Evolutionary conservation across 805 yeast genomes (phyloP).

Genomic region (Starmerella asiatica): DNA sequence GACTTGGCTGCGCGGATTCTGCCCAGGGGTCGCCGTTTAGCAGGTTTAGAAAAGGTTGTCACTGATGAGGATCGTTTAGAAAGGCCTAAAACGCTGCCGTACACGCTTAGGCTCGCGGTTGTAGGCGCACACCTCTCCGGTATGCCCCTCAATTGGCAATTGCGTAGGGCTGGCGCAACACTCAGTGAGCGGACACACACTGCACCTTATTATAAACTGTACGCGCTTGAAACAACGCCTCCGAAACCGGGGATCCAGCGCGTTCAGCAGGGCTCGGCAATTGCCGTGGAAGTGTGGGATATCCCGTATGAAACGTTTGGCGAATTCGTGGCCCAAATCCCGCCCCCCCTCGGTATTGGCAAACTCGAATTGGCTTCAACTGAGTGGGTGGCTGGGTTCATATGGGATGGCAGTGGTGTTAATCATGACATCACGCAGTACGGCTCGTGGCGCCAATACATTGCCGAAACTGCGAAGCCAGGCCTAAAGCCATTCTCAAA

Average conservation of each 20-base stretch:
- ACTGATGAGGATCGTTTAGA: slow-evolving; percentile 20
- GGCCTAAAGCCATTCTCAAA: slow-evolving; percentile 52
- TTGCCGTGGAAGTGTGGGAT: slow-evolving; percentile 70
- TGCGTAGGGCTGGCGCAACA: slow-evolving; percentile 67
- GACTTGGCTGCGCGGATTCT: slow-evolving; percentile 68
- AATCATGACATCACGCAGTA: slow-evolving; percentile 67
- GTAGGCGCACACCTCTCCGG: slow-evolving; percentile 93
- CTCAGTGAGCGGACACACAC: slow-evolving; percentile 56
- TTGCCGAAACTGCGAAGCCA: slow-evolving; percentile 27
- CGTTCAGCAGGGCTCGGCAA: slow-evolving; percentile 33
- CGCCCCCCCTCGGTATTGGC: slow-evolving; percentile 92
- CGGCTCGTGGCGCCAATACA: slow-evolving; percentile 78
- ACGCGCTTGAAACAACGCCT: slow-evolving; percentile 59
- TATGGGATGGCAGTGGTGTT: slow-evolving; percentile 70
- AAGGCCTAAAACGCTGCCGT: slow-evolving; percentile 18
- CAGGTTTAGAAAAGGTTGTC: slow-evolving; percentile 31
- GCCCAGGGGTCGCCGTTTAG: slow-evolving; percentile 41
- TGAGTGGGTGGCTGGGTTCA: slow-evolving; percentile 78
- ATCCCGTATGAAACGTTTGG: slow-evolving; percentile 72
- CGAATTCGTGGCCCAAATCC: slow-evolving; percentile 71
- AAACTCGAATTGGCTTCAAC: slow-evolving; percentile 74
- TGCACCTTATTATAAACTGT: slow-evolving; percentile 55
- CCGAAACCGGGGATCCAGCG: slow-evolving; percentile 89
- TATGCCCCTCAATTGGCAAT: slow-evolving; percentile 86
- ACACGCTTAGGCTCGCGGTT: slow-evolving; percentile 63